Conservation (phyloP, 768 basidiomycete species). For the Leccinum disarticulatum region DNA sequence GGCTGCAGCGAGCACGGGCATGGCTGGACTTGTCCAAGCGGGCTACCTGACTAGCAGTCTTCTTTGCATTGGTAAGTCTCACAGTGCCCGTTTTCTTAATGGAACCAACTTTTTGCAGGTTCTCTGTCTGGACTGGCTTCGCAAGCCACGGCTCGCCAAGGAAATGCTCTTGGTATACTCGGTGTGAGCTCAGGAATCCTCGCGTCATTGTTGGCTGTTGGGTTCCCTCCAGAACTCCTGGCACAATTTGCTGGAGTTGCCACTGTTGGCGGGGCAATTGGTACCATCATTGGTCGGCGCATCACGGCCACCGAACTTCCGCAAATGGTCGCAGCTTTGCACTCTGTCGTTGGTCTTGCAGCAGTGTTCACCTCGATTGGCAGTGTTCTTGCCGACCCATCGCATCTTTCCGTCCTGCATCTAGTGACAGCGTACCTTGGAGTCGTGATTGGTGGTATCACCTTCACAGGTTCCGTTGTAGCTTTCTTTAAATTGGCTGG, state of each 20-base stretch:
- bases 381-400: slow-evolving; percentile 70
- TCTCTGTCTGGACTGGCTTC: slow-evolving; percentile 80
- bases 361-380: slow-evolving; percentile 85
- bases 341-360: slow-evolving; percentile 88
- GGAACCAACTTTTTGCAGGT: slow-evolving; percentile 38
- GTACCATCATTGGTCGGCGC: slow-evolving; percentile 73
- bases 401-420: slow-evolving; percentile 72
- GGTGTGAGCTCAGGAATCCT: slow-evolving; percentile 83
- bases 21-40: slow-evolving; percentile 84
- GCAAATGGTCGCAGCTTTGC: slow-evolving; percentile 78
- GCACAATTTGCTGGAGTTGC: slow-evolving; percentile 79
- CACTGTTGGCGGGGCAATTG: slow-evolving; percentile 68
- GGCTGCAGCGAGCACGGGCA: slow-evolving; percentile 78
- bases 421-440: slow-evolving; percentile 84
- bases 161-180: slow-evolving; percentile 86
- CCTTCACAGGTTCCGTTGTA: slow-evolving; percentile 87
- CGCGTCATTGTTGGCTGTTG: slow-evolving; percentile 78
- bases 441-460: slow-evolving; percentile 83
- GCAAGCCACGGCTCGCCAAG: slow-evolving; percentile 79
- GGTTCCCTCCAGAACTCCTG: slow-evolving; percentile 72
- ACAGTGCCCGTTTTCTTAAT: neutral
- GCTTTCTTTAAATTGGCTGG: slow-evolving; percentile 88
- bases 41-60: slow-evolving; percentile 84
- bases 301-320: slow-evolving; percentile 88
- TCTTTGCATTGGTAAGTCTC: slow-evolving; percentile 70